A percentile compares a stretch with the other conserved stretches of the same genome.
Evolutionary conservation across 2,329 filamentous ascomycete species (phyloP).

Genomic region (Paraphaeosphaeria sporulosa): DNA sequence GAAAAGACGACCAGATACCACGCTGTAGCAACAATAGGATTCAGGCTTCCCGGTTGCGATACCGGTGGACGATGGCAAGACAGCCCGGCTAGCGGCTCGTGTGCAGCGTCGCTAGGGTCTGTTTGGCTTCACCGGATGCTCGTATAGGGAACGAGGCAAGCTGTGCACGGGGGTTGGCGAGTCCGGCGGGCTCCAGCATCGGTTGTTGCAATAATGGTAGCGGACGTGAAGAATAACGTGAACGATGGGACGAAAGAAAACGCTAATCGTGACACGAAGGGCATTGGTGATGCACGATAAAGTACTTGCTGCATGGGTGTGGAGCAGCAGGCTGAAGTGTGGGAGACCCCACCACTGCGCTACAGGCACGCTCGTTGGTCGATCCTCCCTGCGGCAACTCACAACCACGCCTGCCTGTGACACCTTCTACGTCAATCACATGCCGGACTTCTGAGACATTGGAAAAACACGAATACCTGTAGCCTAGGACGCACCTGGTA

Average conservation of each 20-base stretch:
- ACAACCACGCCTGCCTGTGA: constrained; percentile 7
- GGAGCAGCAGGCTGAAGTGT: constrained; percentile 15
- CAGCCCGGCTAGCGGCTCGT: not conserved
- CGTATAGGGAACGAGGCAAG: constrained; percentile 5
- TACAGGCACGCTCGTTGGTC: not conserved
- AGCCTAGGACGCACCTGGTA: not conserved
- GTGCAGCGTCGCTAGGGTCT: not conserved
- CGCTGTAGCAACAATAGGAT: not conserved
- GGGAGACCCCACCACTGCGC: not conserved
- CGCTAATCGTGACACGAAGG: constrained; percentile 5
- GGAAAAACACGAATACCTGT: not conserved
- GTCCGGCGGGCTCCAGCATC: not conserved
- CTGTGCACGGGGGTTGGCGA: not conserved
- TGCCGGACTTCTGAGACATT: not conserved
- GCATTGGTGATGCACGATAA: not conserved
- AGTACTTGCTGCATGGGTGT: constrained; percentile 5
- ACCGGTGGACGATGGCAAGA: not conserved
- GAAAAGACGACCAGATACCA: not conserved
- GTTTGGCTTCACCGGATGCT: constrained; percentile 5
- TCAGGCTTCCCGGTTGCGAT: not conserved
- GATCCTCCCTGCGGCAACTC: not conserved
- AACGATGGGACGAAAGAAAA: constrained; percentile 10
- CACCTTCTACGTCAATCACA: constrained; percentile 14
- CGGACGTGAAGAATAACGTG: not conserved
- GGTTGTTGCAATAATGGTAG: not conserved